phyloP scores from a whole-genome alignment of 768 basidiomycete species.

The Leccinum obscurum region DNA sequence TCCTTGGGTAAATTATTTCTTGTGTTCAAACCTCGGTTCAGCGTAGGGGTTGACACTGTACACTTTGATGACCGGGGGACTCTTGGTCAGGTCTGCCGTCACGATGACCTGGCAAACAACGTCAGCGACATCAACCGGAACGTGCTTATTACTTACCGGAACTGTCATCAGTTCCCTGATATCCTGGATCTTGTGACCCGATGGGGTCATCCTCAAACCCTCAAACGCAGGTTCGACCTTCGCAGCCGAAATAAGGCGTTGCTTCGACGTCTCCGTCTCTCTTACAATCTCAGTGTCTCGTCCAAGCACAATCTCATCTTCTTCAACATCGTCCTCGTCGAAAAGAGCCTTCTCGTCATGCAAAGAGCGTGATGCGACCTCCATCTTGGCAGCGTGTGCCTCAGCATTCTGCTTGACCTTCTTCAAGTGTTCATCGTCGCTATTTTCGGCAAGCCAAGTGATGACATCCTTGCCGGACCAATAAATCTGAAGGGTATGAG shows the following conservation, averaged over 20 bases:
- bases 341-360: constrained; percentile 88
- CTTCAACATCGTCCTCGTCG: constrained; percentile 81
- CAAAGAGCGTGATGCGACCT: constrained; percentile 79
- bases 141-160: constrained; percentile 59
- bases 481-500: constrained; percentile 89
- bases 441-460: constrained; percentile 91
- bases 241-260: constrained; percentile 73
- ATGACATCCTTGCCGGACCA: constrained; percentile 96
- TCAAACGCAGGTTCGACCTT: constrained; percentile 82
- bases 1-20: constrained; percentile 33
- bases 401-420: constrained; percentile 93
- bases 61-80: constrained; percentile 95
- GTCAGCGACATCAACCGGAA: constrained; percentile 6
- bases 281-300: constrained; percentile 45
- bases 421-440: constrained; percentile 93
- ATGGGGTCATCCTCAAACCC: constrained; percentile 66
- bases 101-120: constrained; percentile 71
- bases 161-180: constrained; percentile 92
- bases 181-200: constrained; percentile 95
- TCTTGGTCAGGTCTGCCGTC: constrained; percentile 93
- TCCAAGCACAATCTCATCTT: constrained; percentile 79
- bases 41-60: constrained; percentile 95
- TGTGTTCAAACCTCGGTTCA: constrained; percentile 40
- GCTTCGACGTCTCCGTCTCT: constrained; percentile 65
- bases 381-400: constrained; percentile 89